Percentiles rank a stretch among this genome's conserved stretches.
Evolutionary conservation across 495 filamentous ascomycete genomes (phyloP).

Genomic region (Podospora pseudopauciseta): DNA sequence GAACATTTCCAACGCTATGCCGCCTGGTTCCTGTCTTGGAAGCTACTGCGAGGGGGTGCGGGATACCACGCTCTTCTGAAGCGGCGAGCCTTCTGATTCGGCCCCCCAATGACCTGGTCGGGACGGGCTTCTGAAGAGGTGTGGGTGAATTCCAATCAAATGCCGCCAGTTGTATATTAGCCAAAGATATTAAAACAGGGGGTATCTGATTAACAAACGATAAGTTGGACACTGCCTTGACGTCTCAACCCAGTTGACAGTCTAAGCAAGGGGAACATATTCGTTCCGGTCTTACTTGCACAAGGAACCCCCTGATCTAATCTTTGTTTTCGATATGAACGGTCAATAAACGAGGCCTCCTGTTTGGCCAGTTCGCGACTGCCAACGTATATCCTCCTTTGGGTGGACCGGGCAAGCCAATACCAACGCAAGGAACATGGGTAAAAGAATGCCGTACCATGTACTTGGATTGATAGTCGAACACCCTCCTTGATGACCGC

Average conservation of each 20-base stretch:
- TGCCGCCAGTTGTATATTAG: slow-evolving; percentile 24
- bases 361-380: slow-evolving; percentile 16
- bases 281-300: slow-evolving; percentile 17
- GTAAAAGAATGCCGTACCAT: neutral
- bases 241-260: neutral
- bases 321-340: neutral
- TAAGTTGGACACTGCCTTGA: neutral
- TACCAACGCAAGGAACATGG: slow-evolving; percentile 17
- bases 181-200: slow-evolving; percentile 24
- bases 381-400: slow-evolving; percentile 5
- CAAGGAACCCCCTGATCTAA: neutral
- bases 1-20: slow-evolving; percentile 15
- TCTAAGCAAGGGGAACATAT: slow-evolving; percentile 14
- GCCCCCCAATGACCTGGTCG: slow-evolving; percentile 30
- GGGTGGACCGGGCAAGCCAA: slow-evolving; percentile 19
- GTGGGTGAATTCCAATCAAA: slow-evolving; percentile 15
- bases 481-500: neutral
- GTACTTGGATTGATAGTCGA: slow-evolving; percentile 1
- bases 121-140: slow-evolving; percentile 10
- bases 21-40: slow-evolving; percentile 8
- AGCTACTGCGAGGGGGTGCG: slow-evolving; percentile 14
- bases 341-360: neutral
- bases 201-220: neutral
- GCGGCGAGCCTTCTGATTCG: slow-evolving; percentile 9
- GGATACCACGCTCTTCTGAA: slow-evolving; percentile 21